phyloP scores from a whole-genome alignment of 139 green algal genomes.

The Coelastrella sp. region DNA sequence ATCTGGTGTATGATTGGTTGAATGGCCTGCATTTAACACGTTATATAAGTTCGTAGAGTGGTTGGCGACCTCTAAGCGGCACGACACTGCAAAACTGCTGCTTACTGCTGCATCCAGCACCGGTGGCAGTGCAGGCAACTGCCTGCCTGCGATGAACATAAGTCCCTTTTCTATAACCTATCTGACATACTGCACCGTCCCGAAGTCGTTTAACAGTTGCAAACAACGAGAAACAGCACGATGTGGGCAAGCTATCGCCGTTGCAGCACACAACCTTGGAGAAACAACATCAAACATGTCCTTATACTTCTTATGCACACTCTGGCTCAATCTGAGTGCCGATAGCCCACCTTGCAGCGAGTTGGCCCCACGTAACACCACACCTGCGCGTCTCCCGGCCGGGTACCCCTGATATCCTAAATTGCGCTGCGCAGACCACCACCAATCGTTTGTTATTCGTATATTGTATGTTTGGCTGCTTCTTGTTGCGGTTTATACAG shows the following conservation, averaged over 20 bases:
- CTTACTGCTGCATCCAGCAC: constrained; percentile 43
- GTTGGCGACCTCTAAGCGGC: too few relatives aligned
- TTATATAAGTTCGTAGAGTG: not conserved
- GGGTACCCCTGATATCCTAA: too few relatives aligned
- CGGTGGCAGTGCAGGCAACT: constrained; percentile 12
- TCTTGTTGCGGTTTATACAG: not conserved
- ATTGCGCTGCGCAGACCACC: too few relatives aligned
- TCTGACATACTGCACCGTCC: not conserved
- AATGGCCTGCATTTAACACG: constrained; percentile 4
- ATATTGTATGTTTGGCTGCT: too few relatives aligned
- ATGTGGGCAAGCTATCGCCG: too few relatives aligned
- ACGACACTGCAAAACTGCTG: not conserved
- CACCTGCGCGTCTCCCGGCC: not conserved
- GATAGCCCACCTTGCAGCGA: not conserved
- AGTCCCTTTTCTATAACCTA: not conserved
- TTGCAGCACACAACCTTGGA: not conserved
- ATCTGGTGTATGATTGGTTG: constrained; percentile 39
- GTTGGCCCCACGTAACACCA: not conserved
- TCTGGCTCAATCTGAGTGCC: not conserved
- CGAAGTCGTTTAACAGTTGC: not conserved
- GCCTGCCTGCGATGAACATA: constrained; percentile 31
- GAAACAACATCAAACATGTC: not conserved
- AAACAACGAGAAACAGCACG: not conserved
- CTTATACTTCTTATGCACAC: not conserved
- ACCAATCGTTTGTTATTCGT: too few relatives aligned